Evolutionary conservation across 495 filamentous ascomycete species (phyloP).

Genomic region (Cercophora newfieldiana): DNA sequence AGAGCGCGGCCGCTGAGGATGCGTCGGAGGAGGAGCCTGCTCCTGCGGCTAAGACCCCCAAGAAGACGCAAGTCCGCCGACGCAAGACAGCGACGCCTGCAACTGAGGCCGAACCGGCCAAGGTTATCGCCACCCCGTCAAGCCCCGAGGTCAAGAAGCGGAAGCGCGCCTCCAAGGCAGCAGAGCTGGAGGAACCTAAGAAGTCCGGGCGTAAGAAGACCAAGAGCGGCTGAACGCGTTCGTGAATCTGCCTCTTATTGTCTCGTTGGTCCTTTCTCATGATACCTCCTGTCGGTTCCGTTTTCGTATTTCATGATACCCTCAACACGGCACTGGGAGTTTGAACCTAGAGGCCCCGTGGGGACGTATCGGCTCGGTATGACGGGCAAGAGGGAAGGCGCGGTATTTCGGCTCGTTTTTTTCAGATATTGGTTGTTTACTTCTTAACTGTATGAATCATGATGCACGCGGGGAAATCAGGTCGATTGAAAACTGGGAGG

Average conservation of each 20-base stretch:
- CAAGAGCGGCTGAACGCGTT: conserved; percentile 34
- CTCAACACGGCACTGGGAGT: conserved; percentile 10
- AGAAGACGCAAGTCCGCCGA: conserved; percentile 50
- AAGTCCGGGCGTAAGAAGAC: conserved; percentile 56
- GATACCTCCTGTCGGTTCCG: conserved; percentile 33
- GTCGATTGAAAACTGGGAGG: neutral
- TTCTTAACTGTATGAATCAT: conserved; percentile 17
- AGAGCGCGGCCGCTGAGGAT: conserved; percentile 42
- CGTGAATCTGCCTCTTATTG: conserved; percentile 13
- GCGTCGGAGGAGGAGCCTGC: conserved; percentile 43
- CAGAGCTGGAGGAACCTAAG: conserved; percentile 51
- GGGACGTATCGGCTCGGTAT: neutral
- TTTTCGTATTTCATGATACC: conserved; percentile 22
- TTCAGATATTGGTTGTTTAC: conserved; percentile 17
- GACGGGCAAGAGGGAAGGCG: neutral
- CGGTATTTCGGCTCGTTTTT: conserved; percentile 5
- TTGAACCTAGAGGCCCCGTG: neutral
- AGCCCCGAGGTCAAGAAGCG: conserved; percentile 64
- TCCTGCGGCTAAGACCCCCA: conserved; percentile 47
- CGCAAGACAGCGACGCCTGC: conserved; percentile 52
- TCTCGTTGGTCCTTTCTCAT: conserved; percentile 25
- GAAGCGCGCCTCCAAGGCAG: conserved; percentile 55
- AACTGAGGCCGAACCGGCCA: conserved; percentile 51
- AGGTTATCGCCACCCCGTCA: conserved; percentile 52
- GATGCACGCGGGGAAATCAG: conserved; percentile 8